Evolutionary conservation across 495 filamentous ascomycete genomes (phyloP).

Genomic region (Podospora didyma): DNA sequence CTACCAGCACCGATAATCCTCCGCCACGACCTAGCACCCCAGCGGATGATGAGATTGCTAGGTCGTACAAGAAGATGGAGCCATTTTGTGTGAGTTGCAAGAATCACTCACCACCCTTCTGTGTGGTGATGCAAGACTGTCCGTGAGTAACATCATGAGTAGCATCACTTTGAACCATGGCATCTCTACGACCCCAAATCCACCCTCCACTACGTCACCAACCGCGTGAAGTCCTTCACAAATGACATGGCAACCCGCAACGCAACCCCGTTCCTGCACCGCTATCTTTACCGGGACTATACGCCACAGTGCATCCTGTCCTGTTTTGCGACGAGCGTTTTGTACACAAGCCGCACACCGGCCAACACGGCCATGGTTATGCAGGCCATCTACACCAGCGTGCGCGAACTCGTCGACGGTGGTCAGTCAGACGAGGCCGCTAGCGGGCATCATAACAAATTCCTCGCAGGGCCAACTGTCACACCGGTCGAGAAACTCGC

Average conservation of each 20-base stretch:
- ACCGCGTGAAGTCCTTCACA: slow-evolving; percentile 22
- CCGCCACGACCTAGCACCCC: slow-evolving; percentile 1
- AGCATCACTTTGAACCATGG: slow-evolving; percentile 31
- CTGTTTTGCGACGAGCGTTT: slow-evolving; percentile 25
- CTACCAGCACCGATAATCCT: background rate
- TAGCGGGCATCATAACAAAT: background rate
- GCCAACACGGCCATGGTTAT: slow-evolving; percentile 28
- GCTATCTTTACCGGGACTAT: slow-evolving; percentile 26
- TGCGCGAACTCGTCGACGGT: slow-evolving; percentile 17
- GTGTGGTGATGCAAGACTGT: background rate
- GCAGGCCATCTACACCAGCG: slow-evolving; percentile 20
- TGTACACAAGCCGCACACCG: slow-evolving; percentile 29
- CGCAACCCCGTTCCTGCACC: slow-evolving; percentile 32
- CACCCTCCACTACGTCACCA: slow-evolving; percentile 22
- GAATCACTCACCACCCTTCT: background rate
- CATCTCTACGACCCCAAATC: slow-evolving; percentile 31
- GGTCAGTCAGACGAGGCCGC: background rate
- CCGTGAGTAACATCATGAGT: background rate
- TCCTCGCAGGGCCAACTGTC: too few species aligned
- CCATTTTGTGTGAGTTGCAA: slow-evolving; percentile 25
- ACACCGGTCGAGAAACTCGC: slow-evolving; percentile 30
- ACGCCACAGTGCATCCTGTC: slow-evolving; percentile 27
- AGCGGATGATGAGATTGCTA: slow-evolving; percentile 10
- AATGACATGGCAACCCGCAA: slow-evolving; percentile 21
- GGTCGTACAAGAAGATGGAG: slow-evolving; percentile 15